These are phyloP conservation scores for Rhizopogon rudus DNA, from an alignment of 768 basidiomycete genomes.

Conservation along the genomic window DNA sequence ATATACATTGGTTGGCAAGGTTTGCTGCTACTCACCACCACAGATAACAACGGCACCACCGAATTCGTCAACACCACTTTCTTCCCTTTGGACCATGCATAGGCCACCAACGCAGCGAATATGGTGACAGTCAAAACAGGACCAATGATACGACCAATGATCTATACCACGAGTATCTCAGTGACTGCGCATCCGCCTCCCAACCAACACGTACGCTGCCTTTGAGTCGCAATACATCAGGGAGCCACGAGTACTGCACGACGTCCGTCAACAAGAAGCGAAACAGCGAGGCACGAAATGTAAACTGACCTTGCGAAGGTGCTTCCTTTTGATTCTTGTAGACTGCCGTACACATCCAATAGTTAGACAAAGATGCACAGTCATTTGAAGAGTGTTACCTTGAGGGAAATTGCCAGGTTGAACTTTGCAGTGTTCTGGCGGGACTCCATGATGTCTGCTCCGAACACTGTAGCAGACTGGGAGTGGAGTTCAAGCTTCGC, in stretches of 20 bases:
- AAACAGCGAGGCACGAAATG: background rate
- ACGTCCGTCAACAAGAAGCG: background rate
- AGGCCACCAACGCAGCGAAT: slow-evolving; percentile 60
- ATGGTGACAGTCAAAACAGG: slow-evolving; percentile 83
- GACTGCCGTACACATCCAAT: slow-evolving; percentile 18
- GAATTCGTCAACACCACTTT: slow-evolving; percentile 70
- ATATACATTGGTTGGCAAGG: background rate
- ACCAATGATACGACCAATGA: slow-evolving; percentile 66
- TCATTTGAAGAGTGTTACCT: slow-evolving; percentile 15
- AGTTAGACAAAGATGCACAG: background rate
- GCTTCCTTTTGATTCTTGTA: slow-evolving; percentile 43
- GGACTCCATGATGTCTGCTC: slow-evolving; percentile 19
- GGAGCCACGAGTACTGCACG: slow-evolving; percentile 79
- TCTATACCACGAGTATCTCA: slow-evolving; percentile 33
- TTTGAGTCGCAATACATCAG: slow-evolving; percentile 80
- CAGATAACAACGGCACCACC: slow-evolving; percentile 82
- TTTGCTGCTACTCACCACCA: slow-evolving; percentile 60
- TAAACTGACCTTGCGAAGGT: slow-evolving; percentile 44
- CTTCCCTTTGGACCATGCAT: slow-evolving; percentile 53
- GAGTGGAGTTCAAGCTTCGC: background rate
- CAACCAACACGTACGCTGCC: slow-evolving; percentile 56
- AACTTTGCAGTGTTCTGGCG: slow-evolving; percentile 6
- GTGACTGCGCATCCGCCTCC: slow-evolving; percentile 5
- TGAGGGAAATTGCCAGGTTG: slow-evolving; percentile 15
- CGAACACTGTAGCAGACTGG: background rate